These are phyloP conservation scores for Colletotrichum sp. DNA, from an alignment of 2,329 filamentous ascomycete species.

Conservation along the genomic window DNA sequence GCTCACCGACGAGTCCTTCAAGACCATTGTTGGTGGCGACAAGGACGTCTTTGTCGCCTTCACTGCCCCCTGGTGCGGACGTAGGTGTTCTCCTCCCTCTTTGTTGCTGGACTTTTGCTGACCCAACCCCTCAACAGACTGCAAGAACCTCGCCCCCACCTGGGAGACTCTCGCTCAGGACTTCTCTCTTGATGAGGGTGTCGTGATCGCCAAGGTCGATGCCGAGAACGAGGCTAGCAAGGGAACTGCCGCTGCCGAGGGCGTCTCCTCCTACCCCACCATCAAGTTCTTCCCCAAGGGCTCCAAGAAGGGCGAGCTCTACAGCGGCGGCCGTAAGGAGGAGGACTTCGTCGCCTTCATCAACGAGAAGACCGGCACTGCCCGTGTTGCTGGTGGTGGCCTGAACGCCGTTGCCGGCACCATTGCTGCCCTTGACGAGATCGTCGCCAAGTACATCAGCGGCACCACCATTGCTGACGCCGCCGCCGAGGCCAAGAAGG, in stretches of 20 bases:
- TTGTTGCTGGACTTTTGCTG: constrained; percentile 1
- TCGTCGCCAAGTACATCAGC: constrained; percentile 77
- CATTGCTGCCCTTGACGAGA: constrained; percentile 75
- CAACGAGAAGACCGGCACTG: constrained; percentile 88
- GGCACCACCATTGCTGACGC: constrained; percentile 68
- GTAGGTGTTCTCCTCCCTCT: constrained; percentile 62
- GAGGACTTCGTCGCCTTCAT: constrained; percentile 78
- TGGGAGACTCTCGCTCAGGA: constrained; percentile 89
- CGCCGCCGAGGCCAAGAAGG: constrained; percentile 74
- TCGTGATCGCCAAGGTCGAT: constrained; percentile 94
- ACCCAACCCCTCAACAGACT: constrained; percentile 66
- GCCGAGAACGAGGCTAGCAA: constrained; percentile 89
- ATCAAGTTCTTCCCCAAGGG: constrained; percentile 97
- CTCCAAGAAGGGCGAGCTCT: constrained; percentile 72
- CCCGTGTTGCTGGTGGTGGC: constrained; percentile 81
- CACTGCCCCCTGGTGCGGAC: constrained; percentile 97
- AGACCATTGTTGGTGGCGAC: constrained; percentile 77
- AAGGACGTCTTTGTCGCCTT: constrained; percentile 95
- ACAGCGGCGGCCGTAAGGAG: constrained; percentile 79
- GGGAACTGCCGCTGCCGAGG: constrained; percentile 75
- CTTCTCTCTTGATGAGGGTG: constrained; percentile 77
- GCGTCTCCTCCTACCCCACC: constrained; percentile 87
- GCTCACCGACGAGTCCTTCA: constrained; percentile 82
- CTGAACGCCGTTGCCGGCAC: constrained; percentile 83
- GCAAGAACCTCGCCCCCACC: constrained; percentile 88